Evolutionary conservation across 202 grass and related monocot genomes (phyloP).

Genomic region (Schoenoplectus triqueter): DNA sequence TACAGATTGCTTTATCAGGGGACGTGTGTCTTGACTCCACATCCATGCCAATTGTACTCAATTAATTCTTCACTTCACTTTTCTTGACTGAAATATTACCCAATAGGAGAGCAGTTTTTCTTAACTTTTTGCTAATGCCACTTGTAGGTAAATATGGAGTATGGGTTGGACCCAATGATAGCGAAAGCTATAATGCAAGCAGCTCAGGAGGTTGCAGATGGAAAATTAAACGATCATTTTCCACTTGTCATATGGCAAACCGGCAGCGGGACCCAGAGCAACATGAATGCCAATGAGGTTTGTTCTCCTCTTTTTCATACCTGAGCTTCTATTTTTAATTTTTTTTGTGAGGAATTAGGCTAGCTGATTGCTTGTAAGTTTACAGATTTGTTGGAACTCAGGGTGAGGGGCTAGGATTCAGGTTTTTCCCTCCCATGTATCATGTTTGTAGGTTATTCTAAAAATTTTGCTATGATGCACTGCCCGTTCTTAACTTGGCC

Average conservation of each 20-base stretch:
- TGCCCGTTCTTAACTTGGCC: neutral
- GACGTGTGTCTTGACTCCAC: too few species aligned
- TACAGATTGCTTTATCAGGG: too few species aligned
- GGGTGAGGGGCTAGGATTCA: neutral
- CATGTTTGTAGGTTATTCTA: neutral
- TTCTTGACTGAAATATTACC: neutral
- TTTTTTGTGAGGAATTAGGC: neutral
- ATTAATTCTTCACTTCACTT: neutral
- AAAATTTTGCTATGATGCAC: neutral
- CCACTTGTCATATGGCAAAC: conserved; percentile 99
- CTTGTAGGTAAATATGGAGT: conserved; percentile 92
- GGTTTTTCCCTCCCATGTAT: neutral
- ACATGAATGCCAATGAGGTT: conserved; percentile 99
- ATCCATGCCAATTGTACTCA: neutral
- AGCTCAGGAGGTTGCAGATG: conserved; percentile 88
- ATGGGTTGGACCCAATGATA: conserved; percentile 79
- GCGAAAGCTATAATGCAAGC: conserved; percentile 92
- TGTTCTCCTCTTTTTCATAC: conserved; percentile 31
- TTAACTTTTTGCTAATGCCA: neutral
- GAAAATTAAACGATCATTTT: conserved; percentile 88
- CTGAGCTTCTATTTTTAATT: neutral
- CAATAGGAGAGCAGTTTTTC: neutral
- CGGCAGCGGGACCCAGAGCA: conserved; percentile 98
- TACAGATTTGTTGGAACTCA: neutral
- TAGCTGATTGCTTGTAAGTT: neutral